Conservation (phyloP, 2,329 filamentous ascomycete genomes). For the Zymoseptoria brevis region DNA sequence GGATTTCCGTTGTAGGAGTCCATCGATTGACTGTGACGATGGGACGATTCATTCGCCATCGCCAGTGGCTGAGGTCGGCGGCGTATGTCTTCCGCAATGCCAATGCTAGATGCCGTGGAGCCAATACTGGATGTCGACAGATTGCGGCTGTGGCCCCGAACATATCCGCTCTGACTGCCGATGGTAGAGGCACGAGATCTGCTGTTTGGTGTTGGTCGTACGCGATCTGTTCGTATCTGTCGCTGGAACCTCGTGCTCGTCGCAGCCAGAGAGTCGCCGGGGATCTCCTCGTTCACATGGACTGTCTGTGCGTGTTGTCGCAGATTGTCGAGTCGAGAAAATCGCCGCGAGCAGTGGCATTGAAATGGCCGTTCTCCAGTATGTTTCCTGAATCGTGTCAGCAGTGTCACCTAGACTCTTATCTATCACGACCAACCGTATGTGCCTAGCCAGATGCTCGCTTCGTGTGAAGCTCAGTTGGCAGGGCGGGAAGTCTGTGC, state of each 20-base stretch:
- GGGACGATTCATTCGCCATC: constrained; percentile 62
- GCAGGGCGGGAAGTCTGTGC: constrained; percentile 89
- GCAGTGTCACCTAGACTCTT: constrained; percentile 3
- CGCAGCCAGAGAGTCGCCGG: constrained; percentile 83
- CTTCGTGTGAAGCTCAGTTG: constrained; percentile 91
- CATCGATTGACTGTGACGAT: constrained; percentile 56
- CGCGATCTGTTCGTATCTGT: constrained; percentile 80
- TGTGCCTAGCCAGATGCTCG: constrained; percentile 90
- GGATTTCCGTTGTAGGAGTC: constrained; percentile 51
- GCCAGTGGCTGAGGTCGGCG: constrained; percentile 73
- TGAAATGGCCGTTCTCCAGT: constrained; percentile 95
- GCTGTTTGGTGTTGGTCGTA: constrained; percentile 58
- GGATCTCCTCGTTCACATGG: constrained; percentile 95
- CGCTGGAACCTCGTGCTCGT: constrained; percentile 87
- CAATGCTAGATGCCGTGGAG: constrained; percentile 63
- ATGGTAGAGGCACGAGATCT: constrained; percentile 70
- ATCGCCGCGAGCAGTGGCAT: constrained; percentile 87
- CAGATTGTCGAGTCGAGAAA: constrained; percentile 89
- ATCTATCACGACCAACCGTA: constrained; percentile 54
- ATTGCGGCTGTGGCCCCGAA: constrained; percentile 73
- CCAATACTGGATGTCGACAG: constrained; percentile 81
- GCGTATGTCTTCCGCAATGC: constrained; percentile 57
- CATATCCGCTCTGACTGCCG: constrained; percentile 56
- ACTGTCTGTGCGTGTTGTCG: constrained; percentile 96
- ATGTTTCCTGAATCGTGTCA: constrained; percentile 62